Conservation (phyloP, 2,329 filamentous ascomycete genomes). For the Calonectria multiphialidica region DNA sequence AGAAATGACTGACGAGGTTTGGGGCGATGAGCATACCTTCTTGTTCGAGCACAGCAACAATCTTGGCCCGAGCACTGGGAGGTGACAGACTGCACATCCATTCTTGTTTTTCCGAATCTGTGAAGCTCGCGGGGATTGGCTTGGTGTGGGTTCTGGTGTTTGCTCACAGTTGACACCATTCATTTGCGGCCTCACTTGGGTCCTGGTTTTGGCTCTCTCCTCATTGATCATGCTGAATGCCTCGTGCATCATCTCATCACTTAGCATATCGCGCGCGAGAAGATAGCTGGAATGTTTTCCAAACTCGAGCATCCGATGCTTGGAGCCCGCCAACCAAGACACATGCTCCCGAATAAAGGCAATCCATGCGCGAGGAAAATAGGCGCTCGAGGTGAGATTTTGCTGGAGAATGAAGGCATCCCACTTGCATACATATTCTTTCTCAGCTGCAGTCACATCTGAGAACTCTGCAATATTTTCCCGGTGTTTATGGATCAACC, state of each 20-base stretch:
- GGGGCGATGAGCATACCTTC: slow-evolving; percentile 39
- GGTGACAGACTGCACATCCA: slow-evolving; percentile 62
- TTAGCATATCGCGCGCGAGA: slow-evolving; percentile 60
- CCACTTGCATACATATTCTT: slow-evolving; percentile 71
- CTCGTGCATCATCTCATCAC: slow-evolving; percentile 56
- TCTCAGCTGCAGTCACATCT: slow-evolving; percentile 66
- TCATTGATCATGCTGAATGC: slow-evolving; percentile 58
- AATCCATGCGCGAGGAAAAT: slow-evolving; percentile 64
- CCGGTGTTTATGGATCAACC: slow-evolving; percentile 70
- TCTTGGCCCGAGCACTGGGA: slow-evolving; percentile 60
- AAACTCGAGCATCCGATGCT: slow-evolving; percentile 65
- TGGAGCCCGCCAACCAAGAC: slow-evolving; percentile 62
- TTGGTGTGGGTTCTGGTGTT: slow-evolving; percentile 31
- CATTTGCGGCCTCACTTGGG: slow-evolving; percentile 16
- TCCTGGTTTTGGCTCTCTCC: slow-evolving; percentile 49
- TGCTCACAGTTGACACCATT: slow-evolving; percentile 27
- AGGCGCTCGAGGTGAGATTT: slow-evolving; percentile 64
- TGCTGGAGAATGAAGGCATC: slow-evolving; percentile 66
- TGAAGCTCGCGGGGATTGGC: slow-evolving; percentile 47
- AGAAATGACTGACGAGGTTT: slow-evolving; percentile 25
- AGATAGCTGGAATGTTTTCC: slow-evolving; percentile 66
- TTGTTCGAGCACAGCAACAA: slow-evolving; percentile 64
- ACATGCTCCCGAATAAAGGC: slow-evolving; percentile 64
- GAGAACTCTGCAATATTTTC: slow-evolving; percentile 69
- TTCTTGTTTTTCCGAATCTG: slow-evolving; percentile 57